Evolutionary conservation across 2,329 filamentous ascomycete species (phyloP).

Genomic region (Macrophomina tecta): DNA sequence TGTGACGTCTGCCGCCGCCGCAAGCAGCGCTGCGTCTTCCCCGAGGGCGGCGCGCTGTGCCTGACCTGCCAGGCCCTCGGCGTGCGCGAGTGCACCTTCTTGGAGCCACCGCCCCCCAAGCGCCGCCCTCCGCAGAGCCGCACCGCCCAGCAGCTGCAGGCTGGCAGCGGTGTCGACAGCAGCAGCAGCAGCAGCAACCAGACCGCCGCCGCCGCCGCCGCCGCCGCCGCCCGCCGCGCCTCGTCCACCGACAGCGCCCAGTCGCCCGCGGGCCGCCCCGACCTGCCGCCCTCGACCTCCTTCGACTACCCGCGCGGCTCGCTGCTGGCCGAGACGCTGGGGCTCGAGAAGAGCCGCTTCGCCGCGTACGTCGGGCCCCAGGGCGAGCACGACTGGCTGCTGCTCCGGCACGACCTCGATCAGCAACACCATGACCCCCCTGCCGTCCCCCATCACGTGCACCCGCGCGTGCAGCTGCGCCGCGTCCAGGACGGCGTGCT

Average conservation of each 20-base stretch:
- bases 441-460: not conserved
- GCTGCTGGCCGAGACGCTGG: slow-evolving; percentile 43
- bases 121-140: not conserved
- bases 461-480: not conserved
- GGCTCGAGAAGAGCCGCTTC: slow-evolving; percentile 41
- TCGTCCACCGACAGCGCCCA: not conserved
- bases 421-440: not conserved
- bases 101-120: not conserved
- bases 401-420: slow-evolving; percentile 33
- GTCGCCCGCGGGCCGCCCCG: not conserved
- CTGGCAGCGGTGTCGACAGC: too few species aligned
- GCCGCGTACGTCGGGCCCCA: slow-evolving; percentile 39
- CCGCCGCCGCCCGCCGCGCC: not conserved
- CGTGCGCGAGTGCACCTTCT: not conserved
- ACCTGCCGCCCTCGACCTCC: not conserved
- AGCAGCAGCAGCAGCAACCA: not conserved
- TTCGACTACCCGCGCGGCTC: slow-evolving; percentile 29
- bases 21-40: slow-evolving; percentile 27
- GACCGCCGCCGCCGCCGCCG: not conserved
- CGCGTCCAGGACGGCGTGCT: slow-evolving; percentile 2
- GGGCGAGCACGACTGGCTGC: slow-evolving; percentile 38
- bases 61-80: not conserved
- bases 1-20: slow-evolving; percentile 29
- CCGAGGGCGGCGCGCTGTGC: not conserved
- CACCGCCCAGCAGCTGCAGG: not conserved